Percentiles rank a stretch among this genome's conserved stretches.
Conservation (phyloP, 306 rosid species). For the Carpinus fangiana region DNA sequence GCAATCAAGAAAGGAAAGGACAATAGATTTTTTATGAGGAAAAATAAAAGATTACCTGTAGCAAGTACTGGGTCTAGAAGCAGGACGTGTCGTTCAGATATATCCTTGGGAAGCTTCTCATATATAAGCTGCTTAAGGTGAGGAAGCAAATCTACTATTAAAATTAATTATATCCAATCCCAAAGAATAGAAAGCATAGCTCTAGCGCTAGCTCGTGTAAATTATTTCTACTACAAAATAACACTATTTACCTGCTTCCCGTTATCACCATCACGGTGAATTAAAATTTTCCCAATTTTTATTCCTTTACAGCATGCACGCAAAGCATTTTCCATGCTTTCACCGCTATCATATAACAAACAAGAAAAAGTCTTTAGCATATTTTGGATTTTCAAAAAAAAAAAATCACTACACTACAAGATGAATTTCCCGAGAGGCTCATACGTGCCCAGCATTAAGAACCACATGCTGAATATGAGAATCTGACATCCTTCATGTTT, state of each 20-base stretch:
- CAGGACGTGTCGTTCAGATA: slow-evolving; percentile 96
- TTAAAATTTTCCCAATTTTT: slow-evolving; percentile 95
- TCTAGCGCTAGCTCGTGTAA: slow-evolving; percentile 3
- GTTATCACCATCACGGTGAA: slow-evolving; percentile 95
- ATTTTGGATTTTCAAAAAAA: neutral
- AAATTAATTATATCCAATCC: slow-evolving; percentile 3
- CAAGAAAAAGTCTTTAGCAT: slow-evolving; percentile 20
- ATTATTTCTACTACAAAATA: slow-evolving; percentile 10
- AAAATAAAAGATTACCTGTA: slow-evolving; percentile 58
- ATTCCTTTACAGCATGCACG: slow-evolving; percentile 99
- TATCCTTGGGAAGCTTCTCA: slow-evolving; percentile 94
- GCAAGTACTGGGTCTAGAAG: slow-evolving; percentile 99
- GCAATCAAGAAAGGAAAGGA: slow-evolving; percentile 18
- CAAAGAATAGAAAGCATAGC: neutral
- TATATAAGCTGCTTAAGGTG: slow-evolving; percentile 78
- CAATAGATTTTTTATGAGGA: neutral
- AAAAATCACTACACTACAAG: neutral
- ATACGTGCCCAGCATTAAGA: neutral
- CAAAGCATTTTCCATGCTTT: slow-evolving; percentile 97
- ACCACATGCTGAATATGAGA: slow-evolving; percentile 4
- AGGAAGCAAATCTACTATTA: slow-evolving; percentile 25
- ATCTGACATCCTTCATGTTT: slow-evolving; percentile 19
- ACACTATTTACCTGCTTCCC: slow-evolving; percentile 77
- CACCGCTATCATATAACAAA: slow-evolving; percentile 68
- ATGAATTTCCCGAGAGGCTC: neutral